These are phyloP conservation scores for Trifolium repens DNA, from an alignment of 306 rosid species.

Conservation along the genomic window DNA sequence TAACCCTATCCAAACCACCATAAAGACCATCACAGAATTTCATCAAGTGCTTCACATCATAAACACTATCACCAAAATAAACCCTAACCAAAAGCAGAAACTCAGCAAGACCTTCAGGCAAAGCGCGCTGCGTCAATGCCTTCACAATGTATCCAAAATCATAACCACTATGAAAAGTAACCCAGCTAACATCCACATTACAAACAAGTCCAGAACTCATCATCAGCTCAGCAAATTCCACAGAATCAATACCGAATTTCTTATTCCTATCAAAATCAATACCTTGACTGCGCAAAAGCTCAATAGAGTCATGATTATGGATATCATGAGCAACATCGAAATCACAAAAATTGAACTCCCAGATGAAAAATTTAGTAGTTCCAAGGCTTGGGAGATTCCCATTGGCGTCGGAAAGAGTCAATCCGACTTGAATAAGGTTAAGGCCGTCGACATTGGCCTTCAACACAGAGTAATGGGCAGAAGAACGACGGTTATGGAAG, in stretches of 20 bases:
- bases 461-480: constrained; percentile 48
- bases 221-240: constrained; percentile 60
- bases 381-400: constrained; percentile 62
- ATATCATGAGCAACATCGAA: constrained; percentile 65
- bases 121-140: constrained; percentile 48
- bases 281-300: constrained; percentile 62
- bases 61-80: constrained; percentile 62
- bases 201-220: constrained; percentile 78
- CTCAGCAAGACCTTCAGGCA: constrained; percentile 51
- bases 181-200: constrained; percentile 59
- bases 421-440: constrained; percentile 65
- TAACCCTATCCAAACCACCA: constrained; percentile 68
- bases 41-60: constrained; percentile 69
- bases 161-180: constrained; percentile 71
- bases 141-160: constrained; percentile 78
- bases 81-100: constrained; percentile 51
- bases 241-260: constrained; percentile 53
- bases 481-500: background rate
- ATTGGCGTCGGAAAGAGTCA: constrained; percentile 54
- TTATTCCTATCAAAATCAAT: constrained; percentile 64
- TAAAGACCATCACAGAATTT: constrained; percentile 51
- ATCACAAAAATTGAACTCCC: constrained; percentile 76
- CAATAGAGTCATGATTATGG: constrained; percentile 65
- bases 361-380: constrained; percentile 33
- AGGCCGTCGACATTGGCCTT: constrained; percentile 74